These are phyloP conservation scores for Amanita phalloides DNA, from an alignment of 768 basidiomycete genomes.

Conservation along the genomic window DNA sequence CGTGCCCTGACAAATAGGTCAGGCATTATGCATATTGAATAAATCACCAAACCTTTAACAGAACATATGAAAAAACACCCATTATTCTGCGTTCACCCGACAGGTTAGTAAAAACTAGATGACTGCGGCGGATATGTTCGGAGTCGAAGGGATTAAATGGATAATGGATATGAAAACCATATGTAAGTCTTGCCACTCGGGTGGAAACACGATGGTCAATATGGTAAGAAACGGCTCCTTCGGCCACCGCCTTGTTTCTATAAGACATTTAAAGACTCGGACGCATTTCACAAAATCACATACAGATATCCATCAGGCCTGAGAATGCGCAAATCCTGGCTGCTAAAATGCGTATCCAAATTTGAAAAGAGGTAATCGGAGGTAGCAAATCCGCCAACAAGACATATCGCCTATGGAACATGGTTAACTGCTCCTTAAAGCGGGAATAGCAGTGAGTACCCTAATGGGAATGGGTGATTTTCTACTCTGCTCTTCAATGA, in stretches of 20 bases:
- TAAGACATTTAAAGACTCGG: not conserved
- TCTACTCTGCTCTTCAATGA: not conserved
- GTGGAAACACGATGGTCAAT: constrained; percentile 13
- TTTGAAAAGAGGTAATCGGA: constrained; percentile 36
- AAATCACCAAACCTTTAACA: no score
- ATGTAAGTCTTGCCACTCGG: constrained; percentile 12
- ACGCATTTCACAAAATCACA: constrained; percentile 10
- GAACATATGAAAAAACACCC: no score
- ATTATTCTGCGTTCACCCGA: no score
- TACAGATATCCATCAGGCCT: constrained; percentile 38
- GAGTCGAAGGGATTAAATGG: no score
- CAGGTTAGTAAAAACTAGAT: no score
- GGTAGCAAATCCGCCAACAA: constrained; percentile 44
- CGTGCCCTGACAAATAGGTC: not conserved
- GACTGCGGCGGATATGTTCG: no score
- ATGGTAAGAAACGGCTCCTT: constrained; percentile 15
- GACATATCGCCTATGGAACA: constrained; percentile 23
- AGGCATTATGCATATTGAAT: no score
- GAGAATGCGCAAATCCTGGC: constrained; percentile 22
- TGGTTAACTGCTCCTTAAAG: not conserved
- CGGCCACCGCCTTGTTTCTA: constrained; percentile 17
- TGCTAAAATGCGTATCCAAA: constrained; percentile 24
- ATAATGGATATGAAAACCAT: constrained; percentile 5
- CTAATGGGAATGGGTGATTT: not conserved
- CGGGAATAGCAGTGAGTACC: constrained; percentile 1